These are phyloP conservation scores for Echites panduratus DNA, from an alignment of 257 asterid species.

Conservation along the genomic window DNA sequence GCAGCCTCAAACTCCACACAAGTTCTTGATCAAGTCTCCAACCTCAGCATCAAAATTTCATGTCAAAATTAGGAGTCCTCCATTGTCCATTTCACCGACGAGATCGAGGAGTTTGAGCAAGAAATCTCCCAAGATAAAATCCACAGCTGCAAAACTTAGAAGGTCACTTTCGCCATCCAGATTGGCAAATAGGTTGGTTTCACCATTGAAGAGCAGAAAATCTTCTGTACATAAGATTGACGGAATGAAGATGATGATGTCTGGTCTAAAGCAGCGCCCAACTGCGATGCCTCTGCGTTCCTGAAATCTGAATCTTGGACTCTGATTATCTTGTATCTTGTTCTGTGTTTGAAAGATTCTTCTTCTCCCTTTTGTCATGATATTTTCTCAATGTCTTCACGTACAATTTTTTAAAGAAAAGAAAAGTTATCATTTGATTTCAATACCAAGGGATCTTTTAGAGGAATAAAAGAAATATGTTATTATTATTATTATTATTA, in stretches of 20 bases:
- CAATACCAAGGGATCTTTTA: not conserved
- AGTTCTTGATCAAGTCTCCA: constrained; percentile 78
- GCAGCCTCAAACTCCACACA: constrained; percentile 51
- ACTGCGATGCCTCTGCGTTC: constrained; percentile 29
- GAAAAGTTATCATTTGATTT: not conserved
- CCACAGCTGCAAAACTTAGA: constrained; percentile 46
- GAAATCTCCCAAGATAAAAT: constrained; percentile 34
- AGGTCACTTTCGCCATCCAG: constrained; percentile 69
- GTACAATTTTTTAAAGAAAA: not conserved
- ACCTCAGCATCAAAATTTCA: constrained; percentile 31
- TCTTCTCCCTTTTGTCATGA: constrained; percentile 20
- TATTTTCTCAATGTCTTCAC: constrained; percentile 46
- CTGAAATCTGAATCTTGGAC: constrained; percentile 37
- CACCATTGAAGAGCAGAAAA: constrained; percentile 45
- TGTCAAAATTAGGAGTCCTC: constrained; percentile 45
- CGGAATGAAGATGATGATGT: constrained; percentile 37
- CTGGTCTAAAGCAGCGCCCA: constrained; percentile 62
- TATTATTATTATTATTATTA: too few relatives aligned
- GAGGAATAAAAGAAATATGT: not conserved
- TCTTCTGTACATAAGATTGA: constrained; percentile 43
- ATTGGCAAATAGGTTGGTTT: constrained; percentile 44
- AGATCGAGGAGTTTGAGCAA: constrained; percentile 20
- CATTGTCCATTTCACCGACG: constrained; percentile 30
- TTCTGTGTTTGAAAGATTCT: constrained; percentile 7
- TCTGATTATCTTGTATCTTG: not conserved